These are phyloP conservation scores for Phyllosticta ampelicida DNA, from an alignment of 2,329 filamentous ascomycete species.

Conservation along the genomic window DNA sequence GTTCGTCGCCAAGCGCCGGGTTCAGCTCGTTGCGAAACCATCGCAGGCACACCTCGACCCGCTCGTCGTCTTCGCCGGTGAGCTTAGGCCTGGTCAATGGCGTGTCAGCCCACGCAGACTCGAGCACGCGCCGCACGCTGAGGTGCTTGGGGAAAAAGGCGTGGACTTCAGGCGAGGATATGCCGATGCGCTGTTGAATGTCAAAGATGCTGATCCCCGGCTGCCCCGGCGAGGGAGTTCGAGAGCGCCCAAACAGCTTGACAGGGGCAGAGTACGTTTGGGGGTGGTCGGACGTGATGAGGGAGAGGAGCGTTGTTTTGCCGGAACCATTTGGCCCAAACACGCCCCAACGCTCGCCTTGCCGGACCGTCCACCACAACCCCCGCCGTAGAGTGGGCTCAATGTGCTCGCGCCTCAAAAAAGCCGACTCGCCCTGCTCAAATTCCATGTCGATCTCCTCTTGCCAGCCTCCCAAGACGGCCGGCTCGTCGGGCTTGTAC, in stretches of 20 bases:
- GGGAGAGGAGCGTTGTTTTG: constrained; percentile 86
- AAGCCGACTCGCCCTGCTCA: constrained; percentile 23
- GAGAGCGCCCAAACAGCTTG: constrained; percentile 69
- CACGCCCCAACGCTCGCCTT: constrained; percentile 81
- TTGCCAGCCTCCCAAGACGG: constrained; percentile 71
- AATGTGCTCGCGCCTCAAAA: not conserved
- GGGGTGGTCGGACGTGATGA: constrained; percentile 92
- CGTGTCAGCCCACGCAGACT: constrained; percentile 85
- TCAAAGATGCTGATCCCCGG: constrained; percentile 84
- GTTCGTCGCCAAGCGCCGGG: constrained; percentile 28
- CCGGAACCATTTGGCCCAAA: constrained; percentile 88
- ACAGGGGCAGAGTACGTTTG: constrained; percentile 87
- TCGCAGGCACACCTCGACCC: constrained; percentile 57
- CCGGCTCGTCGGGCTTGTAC: constrained; percentile 56
- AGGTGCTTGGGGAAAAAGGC: constrained; percentile 77
- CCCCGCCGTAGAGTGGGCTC: constrained; percentile 39
- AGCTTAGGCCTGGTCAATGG: constrained; percentile 63
- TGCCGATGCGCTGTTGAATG: constrained; percentile 78
- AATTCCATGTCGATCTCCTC: constrained; percentile 47
- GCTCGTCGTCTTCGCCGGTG: constrained; percentile 42
- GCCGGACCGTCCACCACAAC: constrained; percentile 68
- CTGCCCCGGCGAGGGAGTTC: constrained; percentile 61
- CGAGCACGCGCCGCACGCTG: constrained; percentile 61
- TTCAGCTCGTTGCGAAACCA: constrained; percentile 77
- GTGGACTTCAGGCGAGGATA: constrained; percentile 89